phyloP scores from a whole-genome alignment of 768 basidiomycete species.

The Cyclocybe cylindracea region DNA sequence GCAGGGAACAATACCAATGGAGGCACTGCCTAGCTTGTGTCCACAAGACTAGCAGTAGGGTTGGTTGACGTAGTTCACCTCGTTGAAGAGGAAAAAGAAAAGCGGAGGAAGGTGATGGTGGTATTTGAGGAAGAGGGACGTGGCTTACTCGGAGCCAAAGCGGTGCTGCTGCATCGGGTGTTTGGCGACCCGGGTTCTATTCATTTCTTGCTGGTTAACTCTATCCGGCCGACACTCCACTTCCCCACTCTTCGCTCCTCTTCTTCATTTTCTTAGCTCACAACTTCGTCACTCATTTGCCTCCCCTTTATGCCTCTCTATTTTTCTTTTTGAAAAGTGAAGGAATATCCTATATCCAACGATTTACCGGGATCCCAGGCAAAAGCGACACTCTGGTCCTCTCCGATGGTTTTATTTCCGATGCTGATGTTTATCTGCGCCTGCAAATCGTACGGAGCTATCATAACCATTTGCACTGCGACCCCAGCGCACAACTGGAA shows the following conservation, averaged over 20 bases:
- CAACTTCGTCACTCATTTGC: too few relatives aligned
- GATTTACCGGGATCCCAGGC: too few relatives aligned
- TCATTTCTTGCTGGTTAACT: not conserved
- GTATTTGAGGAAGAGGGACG: slow-evolving; percentile 24
- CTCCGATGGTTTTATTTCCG: too few relatives aligned
- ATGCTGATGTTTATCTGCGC: too few relatives aligned
- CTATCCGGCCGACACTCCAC: not conserved
- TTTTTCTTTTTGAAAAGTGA: too few relatives aligned
- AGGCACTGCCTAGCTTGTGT: slow-evolving; percentile 22
- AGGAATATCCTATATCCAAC: too few relatives aligned
- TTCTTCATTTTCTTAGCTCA: not conserved
- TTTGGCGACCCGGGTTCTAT: not conserved
- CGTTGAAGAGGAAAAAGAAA: slow-evolving; percentile 16
- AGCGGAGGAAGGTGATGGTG: slow-evolving; percentile 18
- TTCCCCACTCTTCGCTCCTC: not conserved
- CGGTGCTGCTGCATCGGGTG: slow-evolving; percentile 4
- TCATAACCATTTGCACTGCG: too few relatives aligned
- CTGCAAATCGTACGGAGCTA: too few relatives aligned
- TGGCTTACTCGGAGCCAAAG: slow-evolving; percentile 21
- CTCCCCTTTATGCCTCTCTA: too few relatives aligned
- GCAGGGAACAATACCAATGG: slow-evolving; percentile 26
- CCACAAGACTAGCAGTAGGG: slow-evolving; percentile 13
- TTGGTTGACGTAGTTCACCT: slow-evolving; percentile 12
- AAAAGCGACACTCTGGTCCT: too few relatives aligned
- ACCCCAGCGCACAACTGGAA: not conserved